Percentiles rank a stretch among this genome's conserved stretches.
Evolutionary conservation across 305 asterid species (phyloP).

Genomic region (Fraxinus paxiana): DNA sequence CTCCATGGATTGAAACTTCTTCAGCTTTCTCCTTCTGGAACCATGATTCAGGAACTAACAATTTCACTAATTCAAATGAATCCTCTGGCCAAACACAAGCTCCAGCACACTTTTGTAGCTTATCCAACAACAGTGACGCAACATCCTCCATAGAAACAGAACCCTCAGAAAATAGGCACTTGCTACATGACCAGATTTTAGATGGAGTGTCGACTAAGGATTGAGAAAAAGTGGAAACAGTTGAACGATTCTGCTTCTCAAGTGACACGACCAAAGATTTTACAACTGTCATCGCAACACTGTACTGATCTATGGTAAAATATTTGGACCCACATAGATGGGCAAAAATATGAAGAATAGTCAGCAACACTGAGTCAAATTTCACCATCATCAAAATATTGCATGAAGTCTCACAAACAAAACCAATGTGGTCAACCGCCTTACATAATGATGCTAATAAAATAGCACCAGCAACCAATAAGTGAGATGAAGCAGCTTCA

Average conservation of each 20-base stretch:
- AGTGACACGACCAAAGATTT: constrained; percentile 61
- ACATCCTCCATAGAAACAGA: constrained; percentile 50
- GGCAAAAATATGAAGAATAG: constrained; percentile 73
- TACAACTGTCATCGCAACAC: constrained; percentile 53
- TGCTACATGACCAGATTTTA: constrained; percentile 38
- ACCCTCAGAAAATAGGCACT: constrained; percentile 68
- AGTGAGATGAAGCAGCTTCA: constrained; percentile 50
- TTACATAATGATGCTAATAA: constrained; percentile 67
- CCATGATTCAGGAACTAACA: constrained; percentile 21
- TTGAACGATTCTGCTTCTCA: constrained; percentile 42
- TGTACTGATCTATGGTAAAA: constrained; percentile 46
- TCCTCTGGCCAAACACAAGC: constrained; percentile 32
- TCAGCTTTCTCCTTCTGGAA: constrained; percentile 23
- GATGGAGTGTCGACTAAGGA: constrained; percentile 28
- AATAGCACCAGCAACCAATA: constrained; percentile 56
- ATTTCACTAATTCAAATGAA: constrained; percentile 25
- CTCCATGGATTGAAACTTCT: constrained; percentile 28
- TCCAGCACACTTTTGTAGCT: constrained; percentile 44
- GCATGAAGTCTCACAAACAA: constrained; percentile 73
- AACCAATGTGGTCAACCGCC: constrained; percentile 61
- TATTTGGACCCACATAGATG: constrained; percentile 58
- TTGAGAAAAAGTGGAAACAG: constrained; percentile 22
- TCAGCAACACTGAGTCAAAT: constrained; percentile 38
- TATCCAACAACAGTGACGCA: constrained; percentile 54
- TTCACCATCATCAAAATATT: constrained; percentile 44